Base-by-base conservation (phyloP, 352 stramenopile genomes). In the Globisporangium spinosum region DNA sequence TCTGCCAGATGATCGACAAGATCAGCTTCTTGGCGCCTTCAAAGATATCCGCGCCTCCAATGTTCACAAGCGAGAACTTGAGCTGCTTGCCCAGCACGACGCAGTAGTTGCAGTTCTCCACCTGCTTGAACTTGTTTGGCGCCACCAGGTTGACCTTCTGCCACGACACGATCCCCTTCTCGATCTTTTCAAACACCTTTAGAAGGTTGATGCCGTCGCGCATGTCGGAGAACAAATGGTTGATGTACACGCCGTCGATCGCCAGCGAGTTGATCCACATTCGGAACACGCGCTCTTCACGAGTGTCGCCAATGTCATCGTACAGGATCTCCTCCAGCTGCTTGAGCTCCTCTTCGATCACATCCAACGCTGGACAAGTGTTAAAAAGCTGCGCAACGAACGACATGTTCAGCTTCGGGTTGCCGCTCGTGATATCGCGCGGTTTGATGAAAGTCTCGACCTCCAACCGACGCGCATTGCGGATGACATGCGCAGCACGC, bases 221-320 rank as follows among this genome's bases (percentile, higher is more conserved):
- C 57, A 98, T 58, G 64, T 98, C 92, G 25, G 80, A 83, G 71
- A 97, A 97, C 67, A 98, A 77, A 76, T 98, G 91, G 75, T 95
- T 95, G 71, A 92, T 87, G 73, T 94, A 92, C 67, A 94, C 79
- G 22, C 93, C 89, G 53, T 95, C 85, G 55, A 97, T 91, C 25
- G 77, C 89, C 38, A 98, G 71, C 55, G 91, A 97, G 80, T 97
- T 98, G 68, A 98, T 96, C 93, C 93, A 98, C 89, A 97, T 91
- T 32, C 89, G 87, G 76, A 96, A 97, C 8, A 93, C 87, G 0
- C 89, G 85, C 67, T 95, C 89, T 77, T 97, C 90, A 45, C 90
- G 89, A 13, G 87, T 96, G 64, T 95, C 89, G 13, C 85, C 87
- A 35, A 84, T 74, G 54, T 97, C 90, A 64, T 97, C 90, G 70